Evolutionary conservation across 345 rosid species (phyloP).

Genomic region (Gynandropsis gynandra): DNA sequence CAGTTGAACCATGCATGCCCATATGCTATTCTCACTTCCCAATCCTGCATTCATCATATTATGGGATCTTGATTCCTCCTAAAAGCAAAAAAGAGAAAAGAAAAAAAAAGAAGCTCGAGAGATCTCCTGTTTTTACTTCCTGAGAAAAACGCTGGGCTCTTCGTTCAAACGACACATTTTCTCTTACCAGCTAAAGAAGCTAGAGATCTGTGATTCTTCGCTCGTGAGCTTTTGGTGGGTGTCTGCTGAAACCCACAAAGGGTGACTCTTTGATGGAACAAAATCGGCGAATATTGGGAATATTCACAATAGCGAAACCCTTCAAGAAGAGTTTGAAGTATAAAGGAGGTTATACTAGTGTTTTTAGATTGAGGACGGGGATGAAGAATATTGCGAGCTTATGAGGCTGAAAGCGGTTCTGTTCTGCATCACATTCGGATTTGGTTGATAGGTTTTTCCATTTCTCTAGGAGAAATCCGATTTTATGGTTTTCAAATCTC

Average conservation of each 20-base stretch:
- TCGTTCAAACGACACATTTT: background rate
- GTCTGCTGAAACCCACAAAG: no score
- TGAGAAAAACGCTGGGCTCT: background rate
- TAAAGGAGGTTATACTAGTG: no score
- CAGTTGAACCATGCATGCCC: slow-evolving; percentile 13
- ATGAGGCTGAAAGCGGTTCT: slow-evolving; percentile 49
- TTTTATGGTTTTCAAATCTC: no score
- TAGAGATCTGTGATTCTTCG: background rate
- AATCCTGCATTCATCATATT: background rate
- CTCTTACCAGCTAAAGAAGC: background rate
- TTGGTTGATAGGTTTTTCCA: slow-evolving; percentile 36
- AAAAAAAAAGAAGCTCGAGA: no score
- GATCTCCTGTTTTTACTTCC: no score
- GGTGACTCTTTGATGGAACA: background rate
- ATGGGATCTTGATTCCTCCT: slow-evolving; percentile 24
- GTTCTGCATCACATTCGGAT: slow-evolving; percentile 47
- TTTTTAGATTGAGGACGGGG: slow-evolving; percentile 17
- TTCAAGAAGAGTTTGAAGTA: no score
- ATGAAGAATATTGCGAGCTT: slow-evolving; percentile 26
- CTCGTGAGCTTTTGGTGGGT: background rate
- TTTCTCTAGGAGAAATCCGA: no score
- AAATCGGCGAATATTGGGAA: no score
- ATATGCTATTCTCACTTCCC: background rate
- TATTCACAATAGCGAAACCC: no score
- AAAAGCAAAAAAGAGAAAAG: background rate